phyloP scores from a whole-genome alignment of 441 rosid genomes.

The Breynia disticha region DNA sequence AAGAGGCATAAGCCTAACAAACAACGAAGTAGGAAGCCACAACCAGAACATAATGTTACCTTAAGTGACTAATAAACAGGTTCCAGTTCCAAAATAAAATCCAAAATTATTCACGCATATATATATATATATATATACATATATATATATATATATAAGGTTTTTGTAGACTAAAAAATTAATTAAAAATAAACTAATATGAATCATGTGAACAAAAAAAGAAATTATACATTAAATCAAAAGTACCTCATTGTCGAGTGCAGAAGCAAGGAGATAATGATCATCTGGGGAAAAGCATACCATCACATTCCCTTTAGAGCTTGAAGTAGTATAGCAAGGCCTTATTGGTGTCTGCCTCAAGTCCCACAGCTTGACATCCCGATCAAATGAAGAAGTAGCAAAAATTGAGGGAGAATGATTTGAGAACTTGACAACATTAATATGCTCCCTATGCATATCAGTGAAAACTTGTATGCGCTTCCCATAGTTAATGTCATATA shows the following conservation, averaged over 20 bases:
- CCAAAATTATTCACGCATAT: no score
- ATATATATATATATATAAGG: no score
- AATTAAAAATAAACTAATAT: no score
- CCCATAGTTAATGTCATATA: conserved; percentile 72
- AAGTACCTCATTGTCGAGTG: conserved; percentile 92
- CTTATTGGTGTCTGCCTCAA: conserved; percentile 65
- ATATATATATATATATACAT: no score
- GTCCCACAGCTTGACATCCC: conserved; percentile 88
- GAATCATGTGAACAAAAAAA: no score
- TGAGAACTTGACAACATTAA: conserved; percentile 85
- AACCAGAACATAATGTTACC: no score
- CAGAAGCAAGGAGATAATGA: conserved; percentile 85
- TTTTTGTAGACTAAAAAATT: no score
- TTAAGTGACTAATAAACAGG: no score
- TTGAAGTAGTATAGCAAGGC: conserved; percentile 76
- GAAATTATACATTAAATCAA: not conserved
- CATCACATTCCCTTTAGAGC: conserved; percentile 93
- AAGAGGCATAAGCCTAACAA: not conserved
- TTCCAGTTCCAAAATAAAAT: no score
- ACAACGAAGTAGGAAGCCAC: no score
- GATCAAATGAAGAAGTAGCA: conserved; percentile 92
- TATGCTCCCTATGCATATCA: conserved; percentile 84
- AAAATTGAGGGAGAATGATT: conserved; percentile 79
- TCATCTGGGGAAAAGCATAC: conserved; percentile 98
- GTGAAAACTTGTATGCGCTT: conserved; percentile 63